A percentile compares a stretch with the other conserved stretches of the same genome.
phyloP scores from a whole-genome alignment of 768 basidiomycete genomes.

The Xerocomellus amylosporus region DNA sequence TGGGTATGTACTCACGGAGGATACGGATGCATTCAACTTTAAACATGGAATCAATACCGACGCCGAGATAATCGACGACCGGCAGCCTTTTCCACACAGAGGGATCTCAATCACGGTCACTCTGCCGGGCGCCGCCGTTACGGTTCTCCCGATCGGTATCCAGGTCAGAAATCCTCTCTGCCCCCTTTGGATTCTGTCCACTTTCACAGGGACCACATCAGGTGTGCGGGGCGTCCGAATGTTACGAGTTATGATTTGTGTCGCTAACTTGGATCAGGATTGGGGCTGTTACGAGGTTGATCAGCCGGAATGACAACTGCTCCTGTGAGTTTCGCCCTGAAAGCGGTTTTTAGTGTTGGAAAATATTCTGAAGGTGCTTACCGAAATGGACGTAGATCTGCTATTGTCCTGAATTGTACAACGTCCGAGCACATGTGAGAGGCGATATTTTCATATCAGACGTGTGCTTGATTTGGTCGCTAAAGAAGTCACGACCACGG shows the following conservation, averaged over 20 bases:
- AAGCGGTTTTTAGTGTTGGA: constrained; percentile 15
- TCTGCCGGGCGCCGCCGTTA: constrained; percentile 28
- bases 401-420: constrained; percentile 26
- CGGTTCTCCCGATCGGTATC: constrained; percentile 20
- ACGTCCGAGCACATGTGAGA: constrained; percentile 32
- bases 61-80: constrained; percentile 20
- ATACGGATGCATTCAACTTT: constrained; percentile 24
- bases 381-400: constrained; percentile 29
- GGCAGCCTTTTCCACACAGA: constrained; percentile 12
- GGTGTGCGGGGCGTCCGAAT: constrained; percentile 11
- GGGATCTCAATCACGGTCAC: constrained; percentile 14
- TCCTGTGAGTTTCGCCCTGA: constrained; percentile 15
- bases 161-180: constrained; percentile 11
- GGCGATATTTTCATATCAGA: constrained; percentile 34
- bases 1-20: constrained; percentile 18
- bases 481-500: constrained; percentile 23
- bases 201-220: constrained; percentile 17
- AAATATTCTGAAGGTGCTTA: constrained; percentile 20
- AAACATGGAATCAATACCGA: constrained; percentile 26
- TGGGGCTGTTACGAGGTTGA: constrained; percentile 16
- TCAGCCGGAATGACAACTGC: constrained; percentile 15
- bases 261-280: constrained; percentile 16
- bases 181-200: constrained; percentile 7
- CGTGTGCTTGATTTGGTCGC: constrained; percentile 34
- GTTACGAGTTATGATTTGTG: constrained; percentile 11